Evolutionary conservation across 169 alveolate genomes (phyloP), one percentile per base, ranked within the genome.

Genomic region (Plasmodium ovale): DNA sequence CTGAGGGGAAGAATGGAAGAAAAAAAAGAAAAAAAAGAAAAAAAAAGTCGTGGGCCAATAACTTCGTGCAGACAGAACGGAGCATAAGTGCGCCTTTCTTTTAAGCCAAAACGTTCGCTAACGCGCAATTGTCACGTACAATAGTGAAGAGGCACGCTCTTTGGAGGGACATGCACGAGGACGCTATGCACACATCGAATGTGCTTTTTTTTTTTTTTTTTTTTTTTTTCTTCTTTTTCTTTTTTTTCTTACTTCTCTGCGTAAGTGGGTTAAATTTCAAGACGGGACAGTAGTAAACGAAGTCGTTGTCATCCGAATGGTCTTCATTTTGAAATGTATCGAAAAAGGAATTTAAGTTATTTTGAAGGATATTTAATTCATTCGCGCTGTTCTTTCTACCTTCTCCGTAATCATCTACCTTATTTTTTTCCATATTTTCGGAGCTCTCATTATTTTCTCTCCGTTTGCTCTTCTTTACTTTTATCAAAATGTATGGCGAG

Each of bases 251-350:
- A 79, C 89, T 31, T 33, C 42, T 62, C 35, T 44, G 7, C 9
- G 82, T 65, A n/a, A 12, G 21, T 2, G 89, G 59, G n/a, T 79
- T 79, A 70, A 33, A 79, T 6, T 39, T 25, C 70, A 79, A 12
- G 19, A 79, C 59, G 12, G 89, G 89, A 42, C 89, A 79, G 47
- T 79, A 79, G 21, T 62, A 79, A n/a, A 65, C 31, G 51, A 65
- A 79, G 3, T 54, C 82, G 12, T 39, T 64, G 37, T 29, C 16
- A 42, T 79, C 89, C 25, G 21, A 33, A 3, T 68, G 3, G 39
- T 79, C 89, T 12, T 65, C 51, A 54, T 79, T 54, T 65, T 44
- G 51, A 58, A 79, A 79, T 25, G 58, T 16, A 19, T 58, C 79
- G 65, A 65, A 79, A 29, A 70, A 53, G 2, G 44, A 21, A 49